Percentiles rank a stretch among this genome's conserved stretches.
phyloP scores from a whole-genome alignment of 1,139 yeast genomes.

The Yamadazyma atmosphaerica region DNA sequence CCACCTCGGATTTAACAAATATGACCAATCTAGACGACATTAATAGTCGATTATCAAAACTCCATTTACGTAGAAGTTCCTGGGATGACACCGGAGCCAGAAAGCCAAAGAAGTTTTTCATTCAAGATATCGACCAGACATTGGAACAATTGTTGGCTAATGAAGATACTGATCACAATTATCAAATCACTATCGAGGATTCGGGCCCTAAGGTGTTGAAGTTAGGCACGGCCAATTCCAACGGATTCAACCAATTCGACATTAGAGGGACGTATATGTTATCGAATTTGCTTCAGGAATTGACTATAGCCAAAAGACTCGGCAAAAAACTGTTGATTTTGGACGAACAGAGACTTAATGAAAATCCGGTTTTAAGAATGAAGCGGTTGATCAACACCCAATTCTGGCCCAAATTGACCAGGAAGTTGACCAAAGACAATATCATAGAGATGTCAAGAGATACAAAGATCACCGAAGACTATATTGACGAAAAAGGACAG shows the following conservation, averaged over 20 bases:
- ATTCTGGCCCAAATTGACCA: conserved; percentile 81
- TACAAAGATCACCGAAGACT: conserved; percentile 69
- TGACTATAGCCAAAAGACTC: conserved; percentile 80
- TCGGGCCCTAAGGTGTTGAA: conserved; percentile 87
- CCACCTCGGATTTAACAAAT: conserved; percentile 15
- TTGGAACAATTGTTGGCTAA: conserved; percentile 64
- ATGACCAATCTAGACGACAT: conserved; percentile 6
- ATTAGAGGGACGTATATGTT: conserved; percentile 91
- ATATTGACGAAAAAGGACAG: conserved; percentile 36
- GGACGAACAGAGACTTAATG: conserved; percentile 82
- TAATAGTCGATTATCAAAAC: conserved; percentile 7
- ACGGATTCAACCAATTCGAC: conserved; percentile 71
- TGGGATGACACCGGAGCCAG: conserved; percentile 53
- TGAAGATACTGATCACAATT: conserved; percentile 87
- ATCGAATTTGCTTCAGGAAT: conserved; percentile 83
- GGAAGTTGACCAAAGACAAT: conserved; percentile 63
- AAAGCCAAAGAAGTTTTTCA: conserved; percentile 59
- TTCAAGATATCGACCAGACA: conserved; percentile 74
- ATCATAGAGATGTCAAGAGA: conserved; percentile 76
- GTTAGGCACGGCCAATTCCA: conserved; percentile 82
- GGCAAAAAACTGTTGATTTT: conserved; percentile 77
- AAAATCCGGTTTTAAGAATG: conserved; percentile 83
- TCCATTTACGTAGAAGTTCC: conserved; percentile 56
- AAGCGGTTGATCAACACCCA: conserved; percentile 71
- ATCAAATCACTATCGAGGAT: conserved; percentile 90